Percentiles rank a stretch among this genome's conserved stretches.
Evolutionary conservation across 495 filamentous ascomycete species (phyloP).

Genomic region (Penicillium atrosanguineum): DNA sequence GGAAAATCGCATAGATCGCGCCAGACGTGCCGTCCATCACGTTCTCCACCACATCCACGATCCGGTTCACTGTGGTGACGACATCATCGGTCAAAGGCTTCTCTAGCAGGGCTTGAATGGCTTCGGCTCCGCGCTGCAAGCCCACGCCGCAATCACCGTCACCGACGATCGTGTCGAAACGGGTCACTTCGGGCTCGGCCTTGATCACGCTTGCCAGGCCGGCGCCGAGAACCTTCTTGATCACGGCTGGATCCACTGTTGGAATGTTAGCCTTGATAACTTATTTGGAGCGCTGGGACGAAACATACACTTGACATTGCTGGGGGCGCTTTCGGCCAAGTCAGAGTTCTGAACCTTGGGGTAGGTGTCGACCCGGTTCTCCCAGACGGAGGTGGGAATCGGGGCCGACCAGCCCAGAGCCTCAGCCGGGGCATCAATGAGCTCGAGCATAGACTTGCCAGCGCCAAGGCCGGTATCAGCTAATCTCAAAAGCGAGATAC

Average conservation of each 20-base stretch:
- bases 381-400: conserved; percentile 57
- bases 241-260: conserved; percentile 55
- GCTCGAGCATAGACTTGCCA: conserved; percentile 77
- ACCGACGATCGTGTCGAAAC: conserved; percentile 87
- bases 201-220: conserved; percentile 70
- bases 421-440: conserved; percentile 83
- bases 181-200: conserved; percentile 81
- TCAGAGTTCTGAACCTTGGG: conserved; percentile 54
- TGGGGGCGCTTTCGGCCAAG: conserved; percentile 55
- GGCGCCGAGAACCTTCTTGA: conserved; percentile 60
- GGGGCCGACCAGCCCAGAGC: conserved; percentile 81
- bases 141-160: conserved; percentile 96
- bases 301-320: conserved; percentile 62
- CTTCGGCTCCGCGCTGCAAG: conserved; percentile 87
- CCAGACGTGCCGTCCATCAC: conserved; percentile 96
- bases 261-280: conserved; percentile 14
- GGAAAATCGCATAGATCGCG: conserved; percentile 92
- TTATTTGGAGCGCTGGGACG: neutral
- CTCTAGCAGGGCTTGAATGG: conserved; percentile 65
- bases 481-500: conserved; percentile 77
- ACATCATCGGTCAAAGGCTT: conserved; percentile 62
- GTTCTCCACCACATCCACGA: conserved; percentile 81
- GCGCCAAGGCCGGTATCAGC: conserved; percentile 74
- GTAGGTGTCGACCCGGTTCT: conserved; percentile 38
- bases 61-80: conserved; percentile 66